Base-by-base conservation (phyloP, 306 rosid genomes). In the Cotoneaster glaucophyllus region DNA sequence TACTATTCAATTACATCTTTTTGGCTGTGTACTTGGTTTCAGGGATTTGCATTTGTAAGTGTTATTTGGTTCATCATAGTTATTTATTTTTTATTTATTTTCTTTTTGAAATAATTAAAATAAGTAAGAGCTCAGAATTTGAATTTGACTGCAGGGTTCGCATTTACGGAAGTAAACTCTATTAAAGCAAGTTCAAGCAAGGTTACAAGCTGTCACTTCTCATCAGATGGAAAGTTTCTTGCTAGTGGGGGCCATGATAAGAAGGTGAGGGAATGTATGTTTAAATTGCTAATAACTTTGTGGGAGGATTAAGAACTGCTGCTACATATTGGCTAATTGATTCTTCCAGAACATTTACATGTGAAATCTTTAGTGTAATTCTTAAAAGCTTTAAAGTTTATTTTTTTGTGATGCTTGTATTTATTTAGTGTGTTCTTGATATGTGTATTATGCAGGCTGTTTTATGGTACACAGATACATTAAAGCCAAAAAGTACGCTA, bases 191-290 rank as follows among this genome's bases (percentile, higher is more conserved):
- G 99, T 86, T 4, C 85, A 37, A 89, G 89, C 80, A 96, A 96
- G 91, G 91, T 96, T 74, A 61, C 79, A 53, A 88, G 93, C 77
- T 96, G 99, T 86, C 99, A 96, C 88, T 96, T 96, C 83, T 96
- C 99, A 65, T 89, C 98, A 6, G 99, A 96, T 85, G 99, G 99
- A 67, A 96, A 96, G 82, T 82, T 96, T 80, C 91, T 96, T 48
- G 93, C 97, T 62, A 96, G 97, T 67, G 99, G 99, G 67, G 98
- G 99, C 69, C 99, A 96, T 76, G 99, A 96, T 82, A 96, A 96
- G 83, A 96, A 89, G 93, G 99, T 89, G 74, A 74, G 89, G 45
- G 19, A 22, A 57, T 56, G 48, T 44, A 63, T 69, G 28, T 43
- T 67, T 19, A 73, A 71, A 58, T 53, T 52, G 63, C 28, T 2